phyloP scores from a whole-genome alignment of 2,329 filamentous ascomycete genomes.

The Pseudohalonectria lignicola region DNA sequence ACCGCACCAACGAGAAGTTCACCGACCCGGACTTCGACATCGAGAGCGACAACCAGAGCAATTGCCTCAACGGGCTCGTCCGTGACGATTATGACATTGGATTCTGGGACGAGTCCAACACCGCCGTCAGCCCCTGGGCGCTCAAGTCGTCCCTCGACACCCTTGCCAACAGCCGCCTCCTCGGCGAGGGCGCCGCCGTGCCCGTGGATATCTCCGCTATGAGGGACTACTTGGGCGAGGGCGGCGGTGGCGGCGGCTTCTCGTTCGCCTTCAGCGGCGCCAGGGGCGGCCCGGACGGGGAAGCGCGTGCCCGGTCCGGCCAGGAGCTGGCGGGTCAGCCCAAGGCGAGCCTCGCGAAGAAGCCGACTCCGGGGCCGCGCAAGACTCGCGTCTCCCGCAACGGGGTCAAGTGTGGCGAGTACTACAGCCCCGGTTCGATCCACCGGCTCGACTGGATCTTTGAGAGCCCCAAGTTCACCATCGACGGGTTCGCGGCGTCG shows the following conservation, averaged over 20 bases:
- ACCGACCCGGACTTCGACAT: constrained; percentile 33
- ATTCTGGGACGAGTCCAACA: constrained; percentile 2
- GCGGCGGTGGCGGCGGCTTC: constrained; percentile 1
- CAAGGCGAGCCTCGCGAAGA: neutral
- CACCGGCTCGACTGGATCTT: constrained; percentile 41
- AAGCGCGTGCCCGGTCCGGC: neutral
- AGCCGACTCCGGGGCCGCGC: neutral
- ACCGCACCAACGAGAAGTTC: constrained; percentile 32
- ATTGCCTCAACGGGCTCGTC: constrained; percentile 24
- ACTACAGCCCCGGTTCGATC: constrained; percentile 22
- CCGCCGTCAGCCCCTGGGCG: constrained; percentile 9
- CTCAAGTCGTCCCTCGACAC: constrained; percentile 13
- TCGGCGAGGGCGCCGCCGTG: constrained; percentile 10
- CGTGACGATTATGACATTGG: constrained; percentile 6
- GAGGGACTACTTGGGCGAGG: constrained; percentile 7
- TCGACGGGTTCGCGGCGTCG: constrained; percentile 37
- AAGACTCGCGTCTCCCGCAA: neutral
- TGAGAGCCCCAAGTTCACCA: constrained; percentile 51
- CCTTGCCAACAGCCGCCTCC: constrained; percentile 10
- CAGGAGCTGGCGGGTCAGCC: neutral
- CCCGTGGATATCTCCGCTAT: constrained; percentile 10
- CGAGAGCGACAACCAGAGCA: constrained; percentile 22
- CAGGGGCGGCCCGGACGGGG: too few species aligned
- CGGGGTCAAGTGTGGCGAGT: constrained; percentile 7
- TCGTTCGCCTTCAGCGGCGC: constrained; percentile 1